phyloP scores from a whole-genome alignment of 2,329 filamentous ascomycete genomes.

The Venturia aucupariae region DNA sequence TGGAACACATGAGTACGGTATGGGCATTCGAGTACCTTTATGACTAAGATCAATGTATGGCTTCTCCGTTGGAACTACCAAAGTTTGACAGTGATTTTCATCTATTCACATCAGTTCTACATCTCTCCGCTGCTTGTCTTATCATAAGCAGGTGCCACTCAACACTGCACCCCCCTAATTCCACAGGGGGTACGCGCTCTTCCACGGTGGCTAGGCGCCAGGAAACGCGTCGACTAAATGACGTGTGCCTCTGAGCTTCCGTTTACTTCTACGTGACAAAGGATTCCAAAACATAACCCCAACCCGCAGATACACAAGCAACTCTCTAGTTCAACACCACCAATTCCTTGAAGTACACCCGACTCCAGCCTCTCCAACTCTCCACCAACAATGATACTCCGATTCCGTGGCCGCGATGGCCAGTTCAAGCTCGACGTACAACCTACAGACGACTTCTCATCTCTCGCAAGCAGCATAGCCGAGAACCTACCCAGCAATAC shows the following conservation, averaged over 20 bases:
- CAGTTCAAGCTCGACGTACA: constrained; percentile 79
- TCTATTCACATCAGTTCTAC: neutral
- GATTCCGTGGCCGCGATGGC: constrained; percentile 85
- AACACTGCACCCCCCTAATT: neutral
- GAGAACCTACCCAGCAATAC: constrained; percentile 50
- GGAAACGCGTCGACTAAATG: neutral
- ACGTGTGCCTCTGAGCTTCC: neutral
- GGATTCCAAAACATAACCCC: neutral
- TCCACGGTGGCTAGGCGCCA: neutral
- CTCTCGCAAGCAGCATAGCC: constrained; percentile 45
- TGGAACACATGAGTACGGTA: no score
- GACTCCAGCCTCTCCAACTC: neutral
- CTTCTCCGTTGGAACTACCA: no score
- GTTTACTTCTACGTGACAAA: constrained; percentile 3
- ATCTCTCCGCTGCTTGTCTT: neutral
- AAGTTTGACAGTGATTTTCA: no score
- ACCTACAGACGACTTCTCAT: constrained; percentile 60
- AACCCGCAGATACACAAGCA: neutral
- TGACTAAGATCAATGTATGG: no score
- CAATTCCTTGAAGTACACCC: neutral
- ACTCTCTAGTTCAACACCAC: neutral
- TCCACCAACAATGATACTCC: constrained; percentile 57
- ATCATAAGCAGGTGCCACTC: neutral
- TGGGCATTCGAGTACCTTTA: no score
- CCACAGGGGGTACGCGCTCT: neutral